These are phyloP conservation scores for Scenedesmus sp. DNA, from an alignment of 163 green algal genomes.

Conservation along the genomic window DNA sequence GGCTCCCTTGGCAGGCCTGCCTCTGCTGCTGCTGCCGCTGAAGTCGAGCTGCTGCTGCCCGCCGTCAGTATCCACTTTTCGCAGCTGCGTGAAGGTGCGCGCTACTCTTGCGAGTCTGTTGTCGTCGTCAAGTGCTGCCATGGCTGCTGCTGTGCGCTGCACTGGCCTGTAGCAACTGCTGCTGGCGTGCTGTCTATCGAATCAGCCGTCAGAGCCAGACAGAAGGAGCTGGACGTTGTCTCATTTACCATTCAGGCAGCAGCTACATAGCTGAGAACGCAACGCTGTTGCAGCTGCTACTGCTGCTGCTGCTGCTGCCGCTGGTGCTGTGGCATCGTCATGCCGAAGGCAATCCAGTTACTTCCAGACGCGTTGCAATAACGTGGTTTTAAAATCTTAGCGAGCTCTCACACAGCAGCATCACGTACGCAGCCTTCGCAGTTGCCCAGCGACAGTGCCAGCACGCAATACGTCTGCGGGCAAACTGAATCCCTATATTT, in stretches of 20 bases:
- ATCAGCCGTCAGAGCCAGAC: too few species aligned
- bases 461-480: too few species aligned
- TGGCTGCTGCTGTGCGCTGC: not conserved
- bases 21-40: not conserved
- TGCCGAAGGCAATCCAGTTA: too few species aligned
- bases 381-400: too few species aligned
- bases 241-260: too few species aligned
- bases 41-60: not conserved
- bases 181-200: not conserved
- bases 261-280: not conserved
- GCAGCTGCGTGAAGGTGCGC: not conserved
- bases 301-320: constrained; percentile 34
- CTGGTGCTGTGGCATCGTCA: not conserved
- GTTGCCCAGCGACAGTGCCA: too few species aligned
- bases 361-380: too few species aligned
- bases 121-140: not conserved
- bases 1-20: not conserved
- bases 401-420: too few species aligned
- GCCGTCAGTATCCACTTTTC: not conserved
- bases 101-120: not conserved
- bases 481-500: too few species aligned
- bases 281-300: constrained; percentile 4
- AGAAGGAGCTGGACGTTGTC: too few species aligned
- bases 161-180: not conserved
- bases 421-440: too few species aligned